Evolutionary conservation across 192 early-diverging fungal species (phyloP), one percentile per base, ranked within the genome.

Genomic region (Linnemannia elongata): DNA sequence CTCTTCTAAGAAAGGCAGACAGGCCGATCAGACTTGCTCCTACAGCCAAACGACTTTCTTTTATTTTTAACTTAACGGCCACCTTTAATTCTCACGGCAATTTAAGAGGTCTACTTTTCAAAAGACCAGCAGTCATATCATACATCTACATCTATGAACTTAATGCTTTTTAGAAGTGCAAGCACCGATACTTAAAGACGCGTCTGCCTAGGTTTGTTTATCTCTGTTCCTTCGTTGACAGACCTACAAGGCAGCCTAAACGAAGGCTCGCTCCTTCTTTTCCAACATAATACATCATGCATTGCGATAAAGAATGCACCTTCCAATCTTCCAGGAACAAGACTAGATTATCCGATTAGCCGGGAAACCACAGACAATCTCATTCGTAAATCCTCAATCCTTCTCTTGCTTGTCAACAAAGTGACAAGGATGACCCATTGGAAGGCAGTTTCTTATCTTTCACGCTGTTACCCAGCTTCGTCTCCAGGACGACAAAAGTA

Each of bases 401-500:
- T 12, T 60, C n/a, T 9, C n/a, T 60, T 60, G 2, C 22, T n/a
- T 33, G 60, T 66, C 60, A 66, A 66, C 60, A 66, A 66, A 66
- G 30, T 66, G 60, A 66, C 60, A 66, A 17, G 30, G 60, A 66
- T 66, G 60, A 66, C 27, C 60, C 60, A 66, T 66, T 66, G 49
- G 17, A 0, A 66, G 10, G 8, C 15, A 10, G 10, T 35, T 33
- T 45, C 44, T n/a, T 66, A 30, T 27, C 60, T 66, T 33, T n/a
- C 17, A 27, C n/a, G 22, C n/a, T 33, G 15, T 4, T 66, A 33
- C 9, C 60, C 60, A 2, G 60, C 60, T 66, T 66, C 13, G 60
- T 30, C 60, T 63, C 60, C 30, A 66, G 4, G 9, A 52, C 44
- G 30, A 66, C 10, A 66, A 66, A 66, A 66, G 60, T 27, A 15